phyloP scores from a whole-genome alignment of 192 early-diverging fungal genomes.

The Gaertneriomyces semiglobifer region DNA sequence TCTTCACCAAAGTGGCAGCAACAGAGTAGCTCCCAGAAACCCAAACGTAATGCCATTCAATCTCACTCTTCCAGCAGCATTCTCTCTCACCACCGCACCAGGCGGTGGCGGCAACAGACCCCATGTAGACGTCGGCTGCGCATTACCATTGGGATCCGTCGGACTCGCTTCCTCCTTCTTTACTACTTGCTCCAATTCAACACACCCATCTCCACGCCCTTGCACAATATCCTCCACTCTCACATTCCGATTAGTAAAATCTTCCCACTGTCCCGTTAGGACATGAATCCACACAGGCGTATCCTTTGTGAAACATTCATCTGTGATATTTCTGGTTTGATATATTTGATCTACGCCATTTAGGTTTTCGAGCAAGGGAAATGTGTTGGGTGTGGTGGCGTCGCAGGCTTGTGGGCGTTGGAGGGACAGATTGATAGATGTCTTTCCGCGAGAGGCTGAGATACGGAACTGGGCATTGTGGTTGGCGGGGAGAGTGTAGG shows the following conservation, averaged over 20 bases:
- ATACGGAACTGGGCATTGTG: too few relatives aligned
- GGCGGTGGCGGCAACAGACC: slow-evolving; percentile 10
- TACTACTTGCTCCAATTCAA: not conserved
- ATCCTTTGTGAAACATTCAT: not conserved
- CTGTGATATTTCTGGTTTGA: not conserved
- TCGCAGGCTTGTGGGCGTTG: not conserved
- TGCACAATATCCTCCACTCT: not conserved
- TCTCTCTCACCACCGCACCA: not conserved
- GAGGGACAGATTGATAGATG: too few relatives aligned
- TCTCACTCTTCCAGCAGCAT: too few relatives aligned
- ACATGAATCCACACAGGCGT: too few relatives aligned
- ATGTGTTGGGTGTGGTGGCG: slow-evolving; percentile 1
- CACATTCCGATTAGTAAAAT: not conserved
- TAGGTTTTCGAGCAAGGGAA: slow-evolving; percentile 2
- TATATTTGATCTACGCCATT: not conserved
- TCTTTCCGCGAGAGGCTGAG: too few relatives aligned
- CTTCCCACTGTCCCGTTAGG: not conserved
- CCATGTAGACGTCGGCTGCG: slow-evolving; percentile 5
- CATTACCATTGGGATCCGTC: not conserved
- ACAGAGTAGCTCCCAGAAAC: too few relatives aligned
- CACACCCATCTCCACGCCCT: slow-evolving; percentile 5
- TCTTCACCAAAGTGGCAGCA: too few relatives aligned
- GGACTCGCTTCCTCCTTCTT: not conserved
- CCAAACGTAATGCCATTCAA: too few relatives aligned
- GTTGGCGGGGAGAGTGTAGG: slow-evolving; percentile 17